Evolutionary conservation across 2,329 filamentous ascomycete species (phyloP).

Genomic region (Stachybotrys chlorohalonatus): DNA sequence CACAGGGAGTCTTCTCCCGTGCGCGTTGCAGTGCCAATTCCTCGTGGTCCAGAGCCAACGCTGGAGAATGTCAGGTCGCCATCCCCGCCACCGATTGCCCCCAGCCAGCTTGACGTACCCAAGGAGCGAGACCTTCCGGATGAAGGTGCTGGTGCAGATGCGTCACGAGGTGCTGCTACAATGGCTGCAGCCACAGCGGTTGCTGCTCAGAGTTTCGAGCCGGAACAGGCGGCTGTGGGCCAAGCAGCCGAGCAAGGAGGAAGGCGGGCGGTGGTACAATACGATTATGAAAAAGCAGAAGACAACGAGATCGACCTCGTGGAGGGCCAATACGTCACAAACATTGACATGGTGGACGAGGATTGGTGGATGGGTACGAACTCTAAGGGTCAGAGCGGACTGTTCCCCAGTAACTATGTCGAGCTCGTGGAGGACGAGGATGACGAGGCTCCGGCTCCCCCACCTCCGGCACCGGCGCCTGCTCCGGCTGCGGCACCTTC

Average conservation of each 20-base stretch:
- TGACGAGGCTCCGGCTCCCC: conserved; percentile 24
- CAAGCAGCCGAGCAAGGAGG: conserved; percentile 39
- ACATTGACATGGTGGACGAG: conserved; percentile 95
- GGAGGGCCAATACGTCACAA: conserved; percentile 79
- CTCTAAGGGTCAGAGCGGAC: conserved; percentile 68
- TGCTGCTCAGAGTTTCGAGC: conserved; percentile 28
- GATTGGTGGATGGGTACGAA: conserved; percentile 99
- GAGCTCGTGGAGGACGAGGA: conserved; percentile 65
- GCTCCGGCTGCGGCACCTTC: conserved; percentile 14
- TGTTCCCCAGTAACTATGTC: conserved; percentile 98
- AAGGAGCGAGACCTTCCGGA: conserved; percentile 55
- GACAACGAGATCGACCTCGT: conserved; percentile 90
- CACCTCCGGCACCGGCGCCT: conserved; percentile 21
- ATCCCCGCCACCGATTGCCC: conserved; percentile 51
- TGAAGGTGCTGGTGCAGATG: conserved; percentile 53
- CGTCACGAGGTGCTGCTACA: conserved; percentile 45
- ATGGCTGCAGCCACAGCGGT: conserved; percentile 30
- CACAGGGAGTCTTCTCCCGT: conserved; percentile 64
- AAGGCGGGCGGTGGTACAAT: conserved; percentile 71
- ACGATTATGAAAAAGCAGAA: conserved; percentile 96
- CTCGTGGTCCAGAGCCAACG: conserved; percentile 48
- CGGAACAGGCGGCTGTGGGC: conserved; percentile 22
- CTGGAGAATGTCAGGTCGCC: conserved; percentile 40
- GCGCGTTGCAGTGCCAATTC: conserved; percentile 77
- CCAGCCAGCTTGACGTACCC: conserved; percentile 54